phyloP scores from a whole-genome alignment of 352 stramenopile genomes.

The Aphanomyces euteiches region DNA sequence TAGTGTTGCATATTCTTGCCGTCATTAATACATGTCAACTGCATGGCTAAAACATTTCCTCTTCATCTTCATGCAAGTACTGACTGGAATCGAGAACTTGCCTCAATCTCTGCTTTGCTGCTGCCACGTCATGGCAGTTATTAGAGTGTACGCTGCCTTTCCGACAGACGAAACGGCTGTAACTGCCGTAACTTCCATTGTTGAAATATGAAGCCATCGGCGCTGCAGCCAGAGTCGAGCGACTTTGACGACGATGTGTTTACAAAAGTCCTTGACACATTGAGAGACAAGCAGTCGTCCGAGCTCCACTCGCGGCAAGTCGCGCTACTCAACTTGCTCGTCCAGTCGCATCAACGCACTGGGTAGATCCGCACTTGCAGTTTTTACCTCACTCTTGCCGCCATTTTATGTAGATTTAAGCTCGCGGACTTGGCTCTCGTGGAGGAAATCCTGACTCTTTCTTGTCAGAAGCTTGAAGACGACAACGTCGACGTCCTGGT shows the following conservation, averaged over 20 bases:
- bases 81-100: no score
- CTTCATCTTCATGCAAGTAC: no score
- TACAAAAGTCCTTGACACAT: slow-evolving; percentile 24
- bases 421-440: slow-evolving; percentile 60
- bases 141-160: no score
- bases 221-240: not conserved
- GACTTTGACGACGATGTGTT: slow-evolving; percentile 4
- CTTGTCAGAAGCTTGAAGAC: slow-evolving; percentile 35
- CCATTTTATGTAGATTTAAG: slow-evolving; percentile 49
- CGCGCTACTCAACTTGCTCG: slow-evolving; percentile 69
- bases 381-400: not conserved
- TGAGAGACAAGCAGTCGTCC: slow-evolving; percentile 42
- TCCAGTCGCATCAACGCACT: slow-evolving; percentile 57
- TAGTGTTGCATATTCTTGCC: no score
- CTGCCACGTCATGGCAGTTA: no score
- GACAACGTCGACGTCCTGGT: slow-evolving; percentile 15
- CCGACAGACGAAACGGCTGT: no score
- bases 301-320: slow-evolving; percentile 63
- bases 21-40: no score
- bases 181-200: no score
- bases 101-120: no score
- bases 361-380: slow-evolving; percentile 37
- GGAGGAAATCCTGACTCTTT: slow-evolving; percentile 52
- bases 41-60: no score
- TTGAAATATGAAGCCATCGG: slow-evolving; percentile 13